Percentiles rank a stretch among this genome's conserved stretches.
phyloP scores from a whole-genome alignment of 2,329 filamentous ascomycete genomes.

The Colletotrichum spinosum region DNA sequence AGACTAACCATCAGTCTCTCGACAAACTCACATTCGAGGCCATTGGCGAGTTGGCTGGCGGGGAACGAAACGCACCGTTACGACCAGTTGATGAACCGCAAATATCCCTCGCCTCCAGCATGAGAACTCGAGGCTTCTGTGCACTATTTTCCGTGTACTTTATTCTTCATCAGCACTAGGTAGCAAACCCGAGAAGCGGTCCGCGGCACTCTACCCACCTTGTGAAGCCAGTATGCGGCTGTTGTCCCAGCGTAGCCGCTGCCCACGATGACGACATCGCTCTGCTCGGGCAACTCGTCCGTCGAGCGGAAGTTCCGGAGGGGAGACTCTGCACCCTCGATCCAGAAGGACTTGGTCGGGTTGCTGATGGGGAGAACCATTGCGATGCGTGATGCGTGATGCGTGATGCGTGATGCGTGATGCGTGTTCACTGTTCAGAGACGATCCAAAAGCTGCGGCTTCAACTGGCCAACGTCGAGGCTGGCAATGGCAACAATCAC shows the following conservation, averaged over 20 bases:
- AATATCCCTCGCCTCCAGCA: conserved; percentile 49
- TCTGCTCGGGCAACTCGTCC: conserved; percentile 49
- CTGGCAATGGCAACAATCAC: no score
- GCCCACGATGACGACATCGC: conserved; percentile 60
- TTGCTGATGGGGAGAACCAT: conserved; percentile 41
- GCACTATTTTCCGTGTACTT: conserved; percentile 1
- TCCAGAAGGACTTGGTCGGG: conserved; percentile 55
- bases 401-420: neutral
- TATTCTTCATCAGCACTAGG: neutral
- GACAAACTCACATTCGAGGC: no score
- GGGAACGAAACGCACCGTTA: conserved; percentile 42
- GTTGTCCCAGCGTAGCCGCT: conserved; percentile 59
- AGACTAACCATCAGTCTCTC: no score
- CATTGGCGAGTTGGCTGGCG: no score
- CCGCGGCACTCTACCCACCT: conserved; percentile 4
- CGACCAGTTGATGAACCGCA: conserved; percentile 53
- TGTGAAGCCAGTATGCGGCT: conserved; percentile 55
- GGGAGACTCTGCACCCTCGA: conserved; percentile 17
- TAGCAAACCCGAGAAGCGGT: neutral
- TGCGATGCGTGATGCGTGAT: neutral
- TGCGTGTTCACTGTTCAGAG: no score
- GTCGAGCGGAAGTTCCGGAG: conserved; percentile 55
- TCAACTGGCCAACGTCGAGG: no score
- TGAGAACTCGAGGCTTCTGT: conserved; percentile 40
- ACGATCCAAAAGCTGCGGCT: no score